Conservation (phyloP, 176 grass and related monocot genomes). For the sorghum (Sorghum bicolor) region Sorghum_bicolor_NCBIv3 NC_012871.2:58094001-58094500, state of each 20-base stretch:
- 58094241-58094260: constrained; percentile 64
- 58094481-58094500: not conserved
- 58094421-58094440: not conserved
- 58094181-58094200: constrained; percentile 62
- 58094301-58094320: constrained; percentile 25
- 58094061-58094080: constrained; percentile 74
- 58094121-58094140: constrained; percentile 69
- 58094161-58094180: constrained; percentile 86
- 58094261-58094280: constrained; percentile 61
- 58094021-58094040: constrained; percentile 43
- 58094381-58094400: not conserved
- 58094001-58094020: constrained; percentile 56
- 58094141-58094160: constrained; percentile 79
- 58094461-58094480: not conserved
- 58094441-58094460: not conserved
- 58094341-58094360: not conserved
- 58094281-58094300: constrained; percentile 68
- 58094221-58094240: constrained; percentile 55
- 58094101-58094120: constrained; percentile 64
- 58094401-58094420: constrained; percentile 18
- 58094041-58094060: constrained; percentile 66
- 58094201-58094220: constrained; percentile 77
- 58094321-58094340: not conserved
- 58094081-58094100: constrained; percentile 57
- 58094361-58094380: not conserved